phyloP scores from a whole-genome alignment of 257 asterid genomes.

The Rhazya stricta region DNA sequence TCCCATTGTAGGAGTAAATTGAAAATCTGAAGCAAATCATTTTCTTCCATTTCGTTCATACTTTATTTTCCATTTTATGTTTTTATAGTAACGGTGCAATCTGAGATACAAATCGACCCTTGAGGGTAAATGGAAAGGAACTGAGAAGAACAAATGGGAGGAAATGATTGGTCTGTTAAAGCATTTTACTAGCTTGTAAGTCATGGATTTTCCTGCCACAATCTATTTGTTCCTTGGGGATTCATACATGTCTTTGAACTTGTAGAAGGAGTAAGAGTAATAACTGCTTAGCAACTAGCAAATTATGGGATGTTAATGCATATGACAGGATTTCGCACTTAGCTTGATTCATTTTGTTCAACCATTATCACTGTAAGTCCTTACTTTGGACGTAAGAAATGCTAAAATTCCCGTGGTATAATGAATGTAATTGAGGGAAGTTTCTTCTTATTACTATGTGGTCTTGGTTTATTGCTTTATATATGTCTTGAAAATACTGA shows the following conservation, averaged over 20 bases:
- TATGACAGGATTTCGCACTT: background rate
- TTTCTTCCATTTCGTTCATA: background rate
- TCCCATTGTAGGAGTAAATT: background rate
- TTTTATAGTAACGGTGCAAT: background rate
- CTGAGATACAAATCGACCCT: background rate
- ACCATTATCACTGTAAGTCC: background rate
- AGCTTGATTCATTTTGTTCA: background rate
- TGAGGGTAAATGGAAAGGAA: background rate
- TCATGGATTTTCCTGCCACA: background rate
- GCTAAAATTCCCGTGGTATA: background rate
- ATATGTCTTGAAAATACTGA: background rate
- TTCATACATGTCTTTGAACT: background rate
- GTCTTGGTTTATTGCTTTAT: background rate
- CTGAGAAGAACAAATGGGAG: background rate
- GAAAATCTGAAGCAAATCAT: background rate
- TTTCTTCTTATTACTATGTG: background rate
- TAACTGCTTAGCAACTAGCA: background rate
- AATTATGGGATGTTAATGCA: background rate
- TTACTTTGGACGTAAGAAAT: background rate
- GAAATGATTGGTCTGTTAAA: background rate
- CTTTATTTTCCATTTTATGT: background rate
- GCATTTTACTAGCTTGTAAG: background rate
- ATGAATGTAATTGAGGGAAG: background rate
- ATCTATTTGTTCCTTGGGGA: background rate
- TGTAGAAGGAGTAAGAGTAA: background rate